Conservation (phyloP, 257 asterid genomes). For the Solanum piurae region DNA sequence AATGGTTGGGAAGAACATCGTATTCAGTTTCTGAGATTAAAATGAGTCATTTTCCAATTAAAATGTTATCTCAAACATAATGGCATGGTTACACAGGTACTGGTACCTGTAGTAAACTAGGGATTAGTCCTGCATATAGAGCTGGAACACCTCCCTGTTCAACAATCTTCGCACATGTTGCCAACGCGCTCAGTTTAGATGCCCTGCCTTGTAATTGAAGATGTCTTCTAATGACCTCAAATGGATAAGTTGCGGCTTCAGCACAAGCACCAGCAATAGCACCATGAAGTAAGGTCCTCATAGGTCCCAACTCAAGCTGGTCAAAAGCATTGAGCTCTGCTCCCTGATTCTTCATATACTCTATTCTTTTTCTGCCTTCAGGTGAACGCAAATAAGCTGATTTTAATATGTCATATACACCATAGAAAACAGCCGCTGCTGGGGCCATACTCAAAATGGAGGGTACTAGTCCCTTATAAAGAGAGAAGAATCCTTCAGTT, state of each 20-base stretch:
- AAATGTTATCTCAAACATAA: background rate
- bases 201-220: constrained; percentile 85
- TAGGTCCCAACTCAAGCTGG: constrained; percentile 84
- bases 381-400: constrained; percentile 73
- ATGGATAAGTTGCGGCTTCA: constrained; percentile 90
- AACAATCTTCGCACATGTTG: constrained; percentile 52
- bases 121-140: constrained; percentile 85
- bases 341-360: constrained; percentile 47
- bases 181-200: constrained; percentile 56
- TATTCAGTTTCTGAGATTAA: background rate
- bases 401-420: constrained; percentile 85
- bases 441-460: constrained; percentile 99
- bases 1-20: background rate
- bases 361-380: constrained; percentile 68
- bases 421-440: constrained; percentile 92
- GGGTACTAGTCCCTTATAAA: constrained; percentile 86
- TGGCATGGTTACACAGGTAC: background rate
- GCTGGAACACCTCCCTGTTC: constrained; percentile 88
- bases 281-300: constrained; percentile 82
- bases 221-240: constrained; percentile 91
- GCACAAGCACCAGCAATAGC: constrained; percentile 99
- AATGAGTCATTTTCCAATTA: background rate
- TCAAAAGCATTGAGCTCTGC: constrained; percentile 72
- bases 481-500: constrained; percentile 89
- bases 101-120: constrained; percentile 87